These are phyloP conservation scores for Globisporangium takayamanum DNA, from an alignment of 352 stramenopile species.

Conservation along the genomic window DNA sequence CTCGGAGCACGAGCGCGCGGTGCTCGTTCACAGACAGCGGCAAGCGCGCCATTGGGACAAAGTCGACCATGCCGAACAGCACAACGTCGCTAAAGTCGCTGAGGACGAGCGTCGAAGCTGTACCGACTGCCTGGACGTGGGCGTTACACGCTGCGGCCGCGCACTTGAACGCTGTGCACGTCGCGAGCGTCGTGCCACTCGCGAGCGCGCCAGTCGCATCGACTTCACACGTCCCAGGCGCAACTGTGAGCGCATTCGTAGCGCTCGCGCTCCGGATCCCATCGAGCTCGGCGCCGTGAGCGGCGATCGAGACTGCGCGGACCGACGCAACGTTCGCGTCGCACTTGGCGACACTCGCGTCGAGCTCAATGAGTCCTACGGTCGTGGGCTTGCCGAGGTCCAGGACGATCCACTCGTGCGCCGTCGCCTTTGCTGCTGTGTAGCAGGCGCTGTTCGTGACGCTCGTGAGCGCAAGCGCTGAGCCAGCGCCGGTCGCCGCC, in stretches of 20 bases:
- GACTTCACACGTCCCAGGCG: conserved; percentile 19
- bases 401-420: conserved; percentile 66
- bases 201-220: conserved; percentile 12
- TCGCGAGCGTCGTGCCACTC: neutral
- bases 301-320: conserved; percentile 36
- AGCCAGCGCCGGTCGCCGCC: conserved; percentile 24
- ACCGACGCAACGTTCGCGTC: conserved; percentile 23
- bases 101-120: conserved; percentile 19
- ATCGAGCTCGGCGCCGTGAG: conserved; percentile 28
- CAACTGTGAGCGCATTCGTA: conserved; percentile 8
- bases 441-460: conserved; percentile 32
- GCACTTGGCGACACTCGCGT: conserved; percentile 33
- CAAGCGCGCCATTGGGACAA: conserved; percentile 32
- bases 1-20: conserved; percentile 40
- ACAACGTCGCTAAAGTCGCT: conserved; percentile 53
- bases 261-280: conserved; percentile 19
- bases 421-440: conserved; percentile 25
- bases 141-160: conserved; percentile 23
- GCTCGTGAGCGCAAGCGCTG: conserved; percentile 26
- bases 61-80: conserved; percentile 28
- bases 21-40: conserved; percentile 48
- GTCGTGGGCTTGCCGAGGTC: conserved; percentile 31
- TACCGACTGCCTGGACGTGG: conserved; percentile 10
- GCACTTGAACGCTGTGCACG: conserved; percentile 29
- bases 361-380: conserved; percentile 51